A percentile compares a stretch with the other conserved stretches of the same genome.
Evolutionary conservation across 2,329 filamentous ascomycete species (phyloP).

Genomic region (Fusarium incarnatum): DNA sequence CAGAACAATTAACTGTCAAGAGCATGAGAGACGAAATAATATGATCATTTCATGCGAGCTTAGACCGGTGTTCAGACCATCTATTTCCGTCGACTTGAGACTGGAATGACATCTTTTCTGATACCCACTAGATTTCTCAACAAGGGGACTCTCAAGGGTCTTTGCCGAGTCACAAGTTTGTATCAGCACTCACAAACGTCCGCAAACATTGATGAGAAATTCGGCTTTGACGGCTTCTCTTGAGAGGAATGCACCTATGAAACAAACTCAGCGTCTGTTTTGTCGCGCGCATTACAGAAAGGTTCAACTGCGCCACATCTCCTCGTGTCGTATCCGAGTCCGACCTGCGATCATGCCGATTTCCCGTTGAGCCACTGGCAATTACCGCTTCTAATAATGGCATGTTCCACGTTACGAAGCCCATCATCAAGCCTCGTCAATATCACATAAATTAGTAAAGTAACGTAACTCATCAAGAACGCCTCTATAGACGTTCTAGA

Average conservation of each 20-base stretch:
- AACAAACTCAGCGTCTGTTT: not conserved
- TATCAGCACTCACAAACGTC: constrained; percentile 2
- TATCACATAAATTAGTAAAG: not conserved
- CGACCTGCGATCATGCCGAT: constrained; percentile 33
- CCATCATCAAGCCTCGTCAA: not conserved
- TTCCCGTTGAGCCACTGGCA: constrained; percentile 30
- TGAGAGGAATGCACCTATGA: not conserved
- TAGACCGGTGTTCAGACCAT: not conserved
- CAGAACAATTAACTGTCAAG: not conserved
- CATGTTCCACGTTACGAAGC: constrained; percentile 15
- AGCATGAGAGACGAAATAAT: not conserved
- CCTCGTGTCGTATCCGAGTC: constrained; percentile 1
- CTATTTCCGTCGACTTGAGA: not conserved
- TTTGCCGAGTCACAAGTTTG: constrained; percentile 18
- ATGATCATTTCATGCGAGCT: not conserved
- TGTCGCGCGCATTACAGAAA: constrained; percentile 1
- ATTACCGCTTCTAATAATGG: not conserved
- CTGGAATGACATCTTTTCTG: not conserved
- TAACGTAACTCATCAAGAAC: constrained; percentile 8
- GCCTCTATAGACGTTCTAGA: not conserved
- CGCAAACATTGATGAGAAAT: not conserved
- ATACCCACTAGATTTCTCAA: not conserved
- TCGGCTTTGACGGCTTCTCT: not conserved
- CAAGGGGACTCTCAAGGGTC: constrained; percentile 8
- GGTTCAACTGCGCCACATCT: constrained; percentile 35